Conservation (phyloP, 371 early-diverging fungal species). For the Actinomortierella ambigua region DNA sequence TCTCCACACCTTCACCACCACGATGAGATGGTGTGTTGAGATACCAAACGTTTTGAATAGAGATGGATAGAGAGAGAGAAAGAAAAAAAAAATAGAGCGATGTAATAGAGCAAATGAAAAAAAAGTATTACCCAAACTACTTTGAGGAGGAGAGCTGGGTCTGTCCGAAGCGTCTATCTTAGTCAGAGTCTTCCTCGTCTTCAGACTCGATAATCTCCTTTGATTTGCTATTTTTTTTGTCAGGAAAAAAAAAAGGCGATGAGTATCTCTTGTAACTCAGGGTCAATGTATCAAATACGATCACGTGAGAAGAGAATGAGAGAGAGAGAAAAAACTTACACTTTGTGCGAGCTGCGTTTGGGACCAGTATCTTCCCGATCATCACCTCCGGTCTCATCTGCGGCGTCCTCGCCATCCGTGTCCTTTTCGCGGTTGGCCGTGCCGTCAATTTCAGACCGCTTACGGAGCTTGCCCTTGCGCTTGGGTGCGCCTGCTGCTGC, state of each 20-base stretch:
- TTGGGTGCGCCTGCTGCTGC: too few relatives aligned
- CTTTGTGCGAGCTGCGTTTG: slow-evolving; percentile 25
- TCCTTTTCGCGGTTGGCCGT: slow-evolving; percentile 29
- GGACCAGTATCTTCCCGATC: slow-evolving; percentile 16
- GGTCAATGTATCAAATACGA: background rate
- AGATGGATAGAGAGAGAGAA: too few relatives aligned
- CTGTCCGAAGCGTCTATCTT: too few relatives aligned
- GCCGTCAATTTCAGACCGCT: slow-evolving; percentile 42
- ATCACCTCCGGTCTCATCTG: too few relatives aligned
- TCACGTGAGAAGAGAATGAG: background rate
- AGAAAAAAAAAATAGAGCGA: too few relatives aligned
- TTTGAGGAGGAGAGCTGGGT: too few relatives aligned
- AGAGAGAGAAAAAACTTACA: slow-evolving; percentile 26
- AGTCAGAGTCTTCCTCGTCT: slow-evolving; percentile 38
- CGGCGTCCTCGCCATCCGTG: slow-evolving; percentile 26
- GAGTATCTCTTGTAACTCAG: background rate
- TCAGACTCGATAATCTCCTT: slow-evolving; percentile 45
- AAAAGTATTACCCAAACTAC: too few relatives aligned
- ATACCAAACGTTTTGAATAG: too few relatives aligned
- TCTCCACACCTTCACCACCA: too few relatives aligned
- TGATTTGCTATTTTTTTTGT: slow-evolving; percentile 40
- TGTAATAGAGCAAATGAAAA: too few relatives aligned
- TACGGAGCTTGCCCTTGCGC: slow-evolving; percentile 40
- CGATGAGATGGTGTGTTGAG: too few relatives aligned
- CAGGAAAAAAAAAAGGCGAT: background rate